These are phyloP conservation scores for Peziza echinospora DNA, from an alignment of 495 filamentous ascomycete genomes.

Conservation along the genomic window DNA sequence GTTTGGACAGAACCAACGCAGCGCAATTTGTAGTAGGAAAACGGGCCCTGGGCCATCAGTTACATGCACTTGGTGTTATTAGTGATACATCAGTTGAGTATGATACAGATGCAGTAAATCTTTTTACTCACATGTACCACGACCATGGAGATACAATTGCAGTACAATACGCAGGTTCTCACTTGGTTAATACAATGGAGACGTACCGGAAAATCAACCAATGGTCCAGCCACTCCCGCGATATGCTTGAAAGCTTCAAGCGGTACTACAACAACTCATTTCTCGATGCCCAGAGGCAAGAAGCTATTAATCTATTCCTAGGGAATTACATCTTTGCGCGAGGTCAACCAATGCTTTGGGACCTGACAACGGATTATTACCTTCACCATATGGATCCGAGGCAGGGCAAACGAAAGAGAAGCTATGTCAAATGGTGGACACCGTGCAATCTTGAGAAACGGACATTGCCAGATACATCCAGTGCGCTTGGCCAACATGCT, in stretches of 20 bases:
- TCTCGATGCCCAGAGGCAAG: conserved; percentile 83
- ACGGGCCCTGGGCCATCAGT: conserved; percentile 70
- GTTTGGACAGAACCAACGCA: conserved; percentile 87
- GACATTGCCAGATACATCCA: conserved; percentile 27
- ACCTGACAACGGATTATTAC: conserved; percentile 87
- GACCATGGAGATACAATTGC: conserved; percentile 95
- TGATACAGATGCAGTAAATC: conserved; percentile 83
- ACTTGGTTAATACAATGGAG: conserved; percentile 96
- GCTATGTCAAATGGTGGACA: conserved; percentile 70
- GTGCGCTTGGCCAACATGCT: conserved; percentile 24
- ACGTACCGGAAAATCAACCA: conserved; percentile 97
- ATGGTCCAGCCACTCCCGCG: conserved; percentile 89
- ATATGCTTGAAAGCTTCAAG: conserved; percentile 99
- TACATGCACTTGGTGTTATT: conserved; percentile 80
- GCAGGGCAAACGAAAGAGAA: conserved; percentile 36
- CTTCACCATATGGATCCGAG: conserved; percentile 76
- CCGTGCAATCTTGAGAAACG: conserved; percentile 45
- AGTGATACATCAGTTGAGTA: conserved; percentile 61
- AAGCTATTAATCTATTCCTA: conserved; percentile 93
- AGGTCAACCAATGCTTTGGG: conserved; percentile 93
- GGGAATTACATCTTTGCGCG: conserved; percentile 86
- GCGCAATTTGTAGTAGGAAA: conserved; percentile 98
- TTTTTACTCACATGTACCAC: conserved; percentile 94
- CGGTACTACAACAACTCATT: conserved; percentile 99
- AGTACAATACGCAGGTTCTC: conserved; percentile 91